Conservation (phyloP, 345 rosid species). For the Dipteronia dyeriana region DNA sequence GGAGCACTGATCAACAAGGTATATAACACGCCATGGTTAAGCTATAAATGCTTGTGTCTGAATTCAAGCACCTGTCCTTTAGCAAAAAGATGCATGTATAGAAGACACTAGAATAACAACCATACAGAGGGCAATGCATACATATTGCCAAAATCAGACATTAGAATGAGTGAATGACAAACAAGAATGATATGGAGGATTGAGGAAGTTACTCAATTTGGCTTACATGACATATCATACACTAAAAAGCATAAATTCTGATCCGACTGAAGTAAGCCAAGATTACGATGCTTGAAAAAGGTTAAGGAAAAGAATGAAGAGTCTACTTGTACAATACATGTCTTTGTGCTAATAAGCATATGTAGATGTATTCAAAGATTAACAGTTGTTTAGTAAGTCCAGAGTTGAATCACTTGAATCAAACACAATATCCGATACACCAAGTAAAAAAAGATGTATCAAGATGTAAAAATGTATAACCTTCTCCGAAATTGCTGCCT, state of each 20-base stretch:
- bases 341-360: neutral
- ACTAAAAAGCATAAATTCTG: neutral
- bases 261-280: neutral
- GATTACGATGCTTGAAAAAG: neutral
- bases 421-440: slow-evolving; percentile 3
- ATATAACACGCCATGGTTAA: neutral
- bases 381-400: neutral
- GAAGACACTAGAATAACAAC: neutral
- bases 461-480: slow-evolving; percentile 36
- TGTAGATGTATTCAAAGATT: neutral
- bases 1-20: neutral
- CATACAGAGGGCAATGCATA: neutral
- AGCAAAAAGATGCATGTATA: neutral
- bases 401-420: too few species aligned
- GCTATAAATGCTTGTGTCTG: neutral
- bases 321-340: too few species aligned
- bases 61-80: neutral
- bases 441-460: slow-evolving; percentile 9
- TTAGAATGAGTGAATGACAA: neutral
- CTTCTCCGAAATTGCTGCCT: slow-evolving; percentile 96
- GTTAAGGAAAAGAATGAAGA: neutral
- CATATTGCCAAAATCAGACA: neutral
- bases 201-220: neutral
- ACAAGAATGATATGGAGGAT: neutral
- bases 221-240: neutral